Conservation (phyloP, 2,329 filamentous ascomycete species). For the Trichothecium sympodiale region DNA sequence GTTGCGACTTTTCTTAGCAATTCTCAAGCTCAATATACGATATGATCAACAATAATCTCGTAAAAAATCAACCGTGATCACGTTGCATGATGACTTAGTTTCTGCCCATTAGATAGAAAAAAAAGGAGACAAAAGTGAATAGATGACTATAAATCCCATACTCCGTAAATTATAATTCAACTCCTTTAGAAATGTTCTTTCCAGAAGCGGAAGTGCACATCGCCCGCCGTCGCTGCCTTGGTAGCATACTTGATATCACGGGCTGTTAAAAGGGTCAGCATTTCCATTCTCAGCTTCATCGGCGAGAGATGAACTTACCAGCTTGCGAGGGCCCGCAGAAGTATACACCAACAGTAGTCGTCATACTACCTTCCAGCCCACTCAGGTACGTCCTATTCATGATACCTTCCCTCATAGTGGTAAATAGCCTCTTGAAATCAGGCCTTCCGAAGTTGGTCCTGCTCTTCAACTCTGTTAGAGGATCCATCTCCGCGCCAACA, state of each 20-base stretch:
- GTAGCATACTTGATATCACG: slow-evolving; percentile 77
- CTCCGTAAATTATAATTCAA: no score
- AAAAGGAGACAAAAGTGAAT: no score
- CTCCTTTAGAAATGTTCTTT: slow-evolving; percentile 71
- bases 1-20: no score
- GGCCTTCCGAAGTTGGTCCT: slow-evolving; percentile 93
- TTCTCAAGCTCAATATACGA: no score
- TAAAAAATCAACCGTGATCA: no score
- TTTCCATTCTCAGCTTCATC: neutral
- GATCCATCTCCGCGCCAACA: slow-evolving; percentile 78
- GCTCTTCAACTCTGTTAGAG: slow-evolving; percentile 79
- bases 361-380: slow-evolving; percentile 64
- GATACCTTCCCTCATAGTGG: slow-evolving; percentile 80
- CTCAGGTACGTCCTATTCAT: slow-evolving; percentile 74
- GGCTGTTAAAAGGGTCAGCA: slow-evolving; percentile 42
- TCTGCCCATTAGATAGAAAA: no score
- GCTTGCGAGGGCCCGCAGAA: slow-evolving; percentile 82
- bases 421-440: slow-evolving; percentile 73
- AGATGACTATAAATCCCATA: no score
- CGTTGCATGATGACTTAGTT: no score
- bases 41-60: no score
- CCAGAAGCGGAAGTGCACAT: slow-evolving; percentile 95
- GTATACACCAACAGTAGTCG: slow-evolving; percentile 89
- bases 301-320: slow-evolving; percentile 28
- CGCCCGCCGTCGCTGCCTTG: slow-evolving; percentile 57